Evolutionary conservation across 2,329 filamentous ascomycete genomes (phyloP), one percentile per base, ranked within the genome.

Genomic region (Orbilia brochopaga): DNA sequence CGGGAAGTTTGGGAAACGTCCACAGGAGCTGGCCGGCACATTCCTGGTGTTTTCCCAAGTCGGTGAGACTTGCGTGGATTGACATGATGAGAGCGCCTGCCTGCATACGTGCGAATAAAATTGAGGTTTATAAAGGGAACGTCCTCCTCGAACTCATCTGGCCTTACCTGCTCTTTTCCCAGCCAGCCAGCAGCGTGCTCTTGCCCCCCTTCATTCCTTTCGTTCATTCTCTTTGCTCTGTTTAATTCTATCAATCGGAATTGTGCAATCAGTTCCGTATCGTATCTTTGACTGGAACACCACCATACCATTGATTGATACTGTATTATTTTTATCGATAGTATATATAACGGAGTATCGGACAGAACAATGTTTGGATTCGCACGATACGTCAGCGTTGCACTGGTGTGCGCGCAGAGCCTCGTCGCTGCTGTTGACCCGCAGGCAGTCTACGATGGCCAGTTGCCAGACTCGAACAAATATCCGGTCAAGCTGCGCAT

Each of bases 401-500:
- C 50, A 10, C 48, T 60, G 19, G 19, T 70, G 5, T 63, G 48
- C 15, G 42, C 42, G 1, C 66, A 70, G 40, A 52, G 21, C 40
- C 24, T 59, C 24, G 66, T 67, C 19, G 6, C 37, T 6, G 58
- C 66, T 13, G 58, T 76, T 44, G 73, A 76, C 24, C 76, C 76
- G 1, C 73, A 74, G 10, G 76, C 75, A 23, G 48, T 75, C 24
- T 77, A 77, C 46, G 74, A 75, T 50, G 75, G 75, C 6, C 73
- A 74, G 6, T 63, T 75, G 55, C 58, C 24, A 27, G 44, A 48
- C 8, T 51, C 37, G 2, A 73, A 55, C 10, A 64, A 51, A 10
- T 67, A 67, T 8, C 50, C 69, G 1, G 65, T 75, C 11, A 51
- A 65, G 11, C 67, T 79, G 1, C 76, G 76, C 5, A 79, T 80